Evolutionary conservation across 2,329 filamentous ascomycete genomes (phyloP), one percentile per base, ranked within the genome.

Genomic region (Curvularia lunata): DNA sequence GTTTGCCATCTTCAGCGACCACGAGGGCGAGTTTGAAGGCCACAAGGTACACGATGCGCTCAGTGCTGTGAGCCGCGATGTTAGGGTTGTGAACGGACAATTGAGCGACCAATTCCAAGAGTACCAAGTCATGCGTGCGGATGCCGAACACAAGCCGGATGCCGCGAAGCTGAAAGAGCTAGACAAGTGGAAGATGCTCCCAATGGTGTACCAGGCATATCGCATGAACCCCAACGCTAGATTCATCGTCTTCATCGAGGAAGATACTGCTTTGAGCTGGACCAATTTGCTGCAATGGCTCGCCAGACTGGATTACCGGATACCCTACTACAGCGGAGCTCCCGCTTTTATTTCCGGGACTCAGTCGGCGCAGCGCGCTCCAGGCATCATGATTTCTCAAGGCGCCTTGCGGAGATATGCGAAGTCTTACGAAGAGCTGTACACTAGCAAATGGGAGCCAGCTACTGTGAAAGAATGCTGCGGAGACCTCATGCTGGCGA

Each of bases 141-240:
- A 83, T 7, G 73, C 79, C 50, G 67, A 77, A 73, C 61, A 77
- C 72, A 59, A 79, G 76, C 62, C 69, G 1, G 77, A 76, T 25
- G 67, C 71, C 10, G 76, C 74, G 13, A 83, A 67, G 82, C 81
- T 59, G 72, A 81, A 9, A 78, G 79, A 54, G 78, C 79, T 86
- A 37, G 84, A 86, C 62, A 85, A 85, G 63, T 86, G 83, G 83
- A 86, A 85, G 67, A 83, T 84, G 61, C 71, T 86, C 19, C 83
- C 83, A 6, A 81, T 85, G 76, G 80, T 83, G 2, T 81, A 84
- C 63, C 79, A 82, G 63, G 78, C 83, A 0, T 76, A 80, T 41
- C 68, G 69, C 21, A 61, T 77, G 59, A 67, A 64, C 2, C 73
- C 74, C 8, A 41, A 61, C 10, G 62, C 62, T 21, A 63, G 56